These are phyloP conservation scores for Pestalotiopsis sp. DNA, from an alignment of 2,329 filamentous ascomycete species.

Conservation along the genomic window DNA sequence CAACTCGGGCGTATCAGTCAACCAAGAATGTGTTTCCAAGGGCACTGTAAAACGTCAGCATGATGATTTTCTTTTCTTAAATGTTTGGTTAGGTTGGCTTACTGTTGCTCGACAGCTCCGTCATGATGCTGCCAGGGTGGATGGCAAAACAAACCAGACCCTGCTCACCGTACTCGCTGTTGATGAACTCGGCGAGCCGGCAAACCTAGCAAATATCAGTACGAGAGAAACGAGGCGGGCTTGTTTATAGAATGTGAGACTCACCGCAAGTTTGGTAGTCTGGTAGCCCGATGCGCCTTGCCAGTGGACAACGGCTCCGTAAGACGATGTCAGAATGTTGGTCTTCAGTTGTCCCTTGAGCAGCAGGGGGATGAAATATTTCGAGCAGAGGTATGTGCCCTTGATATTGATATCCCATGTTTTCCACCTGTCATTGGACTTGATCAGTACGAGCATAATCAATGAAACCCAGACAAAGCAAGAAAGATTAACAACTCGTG, in stretches of 20 bases:
- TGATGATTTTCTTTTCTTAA: too few species aligned
- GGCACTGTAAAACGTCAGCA: slow-evolving; percentile 20
- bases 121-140: slow-evolving; percentile 49
- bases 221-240: too few species aligned
- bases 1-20: slow-evolving; percentile 27
- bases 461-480: too few species aligned
- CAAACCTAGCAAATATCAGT: neutral
- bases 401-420: slow-evolving; percentile 32
- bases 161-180: slow-evolving; percentile 43
- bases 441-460: neutral
- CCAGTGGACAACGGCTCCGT: slow-evolving; percentile 36
- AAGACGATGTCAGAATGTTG: slow-evolving; percentile 43
- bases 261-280: slow-evolving; percentile 45
- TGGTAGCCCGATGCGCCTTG: slow-evolving; percentile 47
- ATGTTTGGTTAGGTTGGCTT: slow-evolving; percentile 21
- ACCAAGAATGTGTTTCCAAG: slow-evolving; percentile 20
- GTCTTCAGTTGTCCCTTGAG: slow-evolving; percentile 37
- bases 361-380: slow-evolving; percentile 29
- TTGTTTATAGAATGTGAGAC: slow-evolving; percentile 10
- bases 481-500: too few species aligned
- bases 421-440: slow-evolving; percentile 28
- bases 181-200: slow-evolving; percentile 47
- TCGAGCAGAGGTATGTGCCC: slow-evolving; percentile 28
- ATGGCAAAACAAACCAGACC: slow-evolving; percentile 43
- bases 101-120: slow-evolving; percentile 38